Conservation (phyloP, 139 green algal genomes). For the Chlorella sp. region DNA sequence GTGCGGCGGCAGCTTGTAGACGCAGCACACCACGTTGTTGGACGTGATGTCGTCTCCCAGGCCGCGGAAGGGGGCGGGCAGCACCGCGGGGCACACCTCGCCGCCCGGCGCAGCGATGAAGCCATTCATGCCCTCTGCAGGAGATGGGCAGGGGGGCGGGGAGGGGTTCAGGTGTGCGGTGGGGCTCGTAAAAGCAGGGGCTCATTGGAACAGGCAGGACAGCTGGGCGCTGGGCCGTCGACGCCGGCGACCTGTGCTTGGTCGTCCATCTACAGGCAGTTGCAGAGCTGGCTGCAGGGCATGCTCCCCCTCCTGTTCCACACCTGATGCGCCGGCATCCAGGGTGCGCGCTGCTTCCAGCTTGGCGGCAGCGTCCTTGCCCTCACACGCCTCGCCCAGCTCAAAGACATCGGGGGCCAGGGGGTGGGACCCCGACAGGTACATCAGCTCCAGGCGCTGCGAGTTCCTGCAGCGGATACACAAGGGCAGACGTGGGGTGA, state of each 20-base stretch:
- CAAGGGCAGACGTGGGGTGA: background rate
- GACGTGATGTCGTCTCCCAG: conserved; percentile 77
- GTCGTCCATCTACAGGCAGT: too few relatives aligned
- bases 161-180: background rate
- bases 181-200: too few relatives aligned
- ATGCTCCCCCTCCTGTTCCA: background rate
- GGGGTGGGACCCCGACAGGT: conserved; percentile 76
- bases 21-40: conserved; percentile 80
- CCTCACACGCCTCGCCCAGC: conserved; percentile 59
- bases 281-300: too few relatives aligned
- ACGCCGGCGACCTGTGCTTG: too few relatives aligned
- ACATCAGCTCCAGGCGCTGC: conserved; percentile 80
- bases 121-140: conserved; percentile 76
- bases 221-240: too few relatives aligned
- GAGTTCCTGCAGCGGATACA: conserved; percentile 60
- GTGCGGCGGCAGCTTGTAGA: conserved; percentile 73
- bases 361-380: background rate
- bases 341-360: conserved; percentile 34
- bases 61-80: conserved; percentile 72
- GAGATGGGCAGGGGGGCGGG: background rate
- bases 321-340: conserved; percentile 32
- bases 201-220: too few relatives aligned
- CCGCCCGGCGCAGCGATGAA: conserved; percentile 70
- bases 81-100: conserved; percentile 78
- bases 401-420: conserved; percentile 78